phyloP scores from a whole-genome alignment of 1,284 basidiomycete genomes.

The Ganoderma multipileum region DNA sequence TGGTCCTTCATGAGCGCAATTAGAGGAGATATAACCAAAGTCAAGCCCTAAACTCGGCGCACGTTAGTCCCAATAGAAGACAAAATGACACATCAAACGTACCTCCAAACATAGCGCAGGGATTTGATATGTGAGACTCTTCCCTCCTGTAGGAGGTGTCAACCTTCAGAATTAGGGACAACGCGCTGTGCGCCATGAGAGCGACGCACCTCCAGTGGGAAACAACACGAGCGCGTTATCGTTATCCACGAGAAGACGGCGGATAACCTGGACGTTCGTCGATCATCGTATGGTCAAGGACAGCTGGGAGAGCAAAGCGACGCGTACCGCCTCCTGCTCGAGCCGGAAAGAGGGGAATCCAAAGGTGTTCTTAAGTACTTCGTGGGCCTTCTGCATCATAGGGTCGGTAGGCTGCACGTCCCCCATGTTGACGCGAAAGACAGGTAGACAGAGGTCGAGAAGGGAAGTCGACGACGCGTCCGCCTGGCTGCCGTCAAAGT shows the following conservation, averaged over 20 bases:
- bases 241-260: slow-evolving; percentile 45
- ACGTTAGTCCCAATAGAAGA: neutral
- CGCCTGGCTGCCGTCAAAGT: neutral
- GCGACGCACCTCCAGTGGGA: slow-evolving; percentile 44
- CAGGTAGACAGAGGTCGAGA: neutral
- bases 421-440: neutral
- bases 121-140: slow-evolving; percentile 64
- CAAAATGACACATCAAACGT: slow-evolving; percentile 2
- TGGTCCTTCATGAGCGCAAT: slow-evolving; percentile 95
- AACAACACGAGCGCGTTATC: slow-evolving; percentile 49
- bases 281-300: slow-evolving; percentile 6
- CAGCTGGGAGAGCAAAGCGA: neutral
- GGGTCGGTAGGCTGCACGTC: neutral
- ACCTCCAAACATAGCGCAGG: slow-evolving; percentile 63
- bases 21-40: slow-evolving; percentile 78
- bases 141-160: slow-evolving; percentile 38
- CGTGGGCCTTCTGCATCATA: slow-evolving; percentile 42
- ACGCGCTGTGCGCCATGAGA: neutral
- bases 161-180: neutral
- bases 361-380: slow-evolving; percentile 43
- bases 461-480: neutral
- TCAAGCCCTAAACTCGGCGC: slow-evolving; percentile 54
- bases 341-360: slow-evolving; percentile 45
- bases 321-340: slow-evolving; percentile 45
- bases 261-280: slow-evolving; percentile 40